Evolutionary conservation across 305 asterid species (phyloP).

Genomic region (Lippia alba): DNA sequence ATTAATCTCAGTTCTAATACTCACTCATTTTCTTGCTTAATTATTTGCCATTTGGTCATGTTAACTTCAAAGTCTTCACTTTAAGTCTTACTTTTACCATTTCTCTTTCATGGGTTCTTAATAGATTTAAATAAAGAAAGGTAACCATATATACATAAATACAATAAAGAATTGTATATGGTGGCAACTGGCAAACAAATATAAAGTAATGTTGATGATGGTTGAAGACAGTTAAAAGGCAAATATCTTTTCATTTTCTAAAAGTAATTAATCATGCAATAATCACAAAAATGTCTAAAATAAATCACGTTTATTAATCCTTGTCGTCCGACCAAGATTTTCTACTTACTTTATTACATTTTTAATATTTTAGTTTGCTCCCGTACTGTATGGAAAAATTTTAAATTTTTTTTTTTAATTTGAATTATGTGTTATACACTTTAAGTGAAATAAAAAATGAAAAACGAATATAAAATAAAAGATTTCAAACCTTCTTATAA

Average conservation of each 20-base stretch:
- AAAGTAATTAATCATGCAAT: too few relatives aligned
- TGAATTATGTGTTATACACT: too few relatives aligned
- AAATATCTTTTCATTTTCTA: too few relatives aligned
- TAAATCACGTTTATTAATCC: too few relatives aligned
- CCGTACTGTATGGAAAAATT: too few relatives aligned
- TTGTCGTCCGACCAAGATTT: not conserved
- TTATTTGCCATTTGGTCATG: slow-evolving; percentile 7
- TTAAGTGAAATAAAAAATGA: too few relatives aligned
- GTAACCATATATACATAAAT: too few relatives aligned
- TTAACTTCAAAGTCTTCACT: slow-evolving; percentile 9
- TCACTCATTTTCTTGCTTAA: not conserved
- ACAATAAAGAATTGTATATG: not conserved
- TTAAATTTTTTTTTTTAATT: too few relatives aligned
- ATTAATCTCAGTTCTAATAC: not conserved
- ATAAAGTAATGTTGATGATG: not conserved
- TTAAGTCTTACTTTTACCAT: not conserved
- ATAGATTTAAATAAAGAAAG: too few relatives aligned
- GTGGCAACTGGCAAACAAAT: not conserved
- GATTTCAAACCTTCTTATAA: too few relatives aligned
- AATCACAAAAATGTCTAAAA: too few relatives aligned
- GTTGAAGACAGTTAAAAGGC: not conserved
- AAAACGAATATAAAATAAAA: too few relatives aligned
- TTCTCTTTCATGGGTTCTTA: not conserved
- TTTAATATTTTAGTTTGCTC: not conserved
- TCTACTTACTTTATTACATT: not conserved